A percentile compares a stretch with the other conserved stretches of the same genome.
Conservation (phyloP, 768 basidiomycete species). For the Suillus alpinus region DNA sequence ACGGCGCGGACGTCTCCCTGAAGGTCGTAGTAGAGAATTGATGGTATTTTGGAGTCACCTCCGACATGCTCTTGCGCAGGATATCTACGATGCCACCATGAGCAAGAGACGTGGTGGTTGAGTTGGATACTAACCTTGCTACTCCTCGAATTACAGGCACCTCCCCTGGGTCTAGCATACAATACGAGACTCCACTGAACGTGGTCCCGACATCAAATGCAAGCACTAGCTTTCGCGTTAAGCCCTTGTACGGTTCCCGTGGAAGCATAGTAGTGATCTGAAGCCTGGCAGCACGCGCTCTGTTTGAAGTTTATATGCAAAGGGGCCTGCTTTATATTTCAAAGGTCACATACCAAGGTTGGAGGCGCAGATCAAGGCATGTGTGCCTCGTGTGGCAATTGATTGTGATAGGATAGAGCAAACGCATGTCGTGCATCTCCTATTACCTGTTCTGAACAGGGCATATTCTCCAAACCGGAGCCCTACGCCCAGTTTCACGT, state of each 20-base stretch:
- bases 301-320: neutral
- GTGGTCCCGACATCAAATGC: slow-evolving; percentile 46
- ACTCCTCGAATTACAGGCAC: slow-evolving; percentile 28
- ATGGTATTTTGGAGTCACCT: slow-evolving; percentile 48
- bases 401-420: neutral
- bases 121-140: slow-evolving; percentile 18
- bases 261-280: slow-evolving; percentile 21
- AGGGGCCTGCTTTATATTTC: neutral
- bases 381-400: neutral
- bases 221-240: slow-evolving; percentile 38
- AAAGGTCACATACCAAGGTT: neutral
- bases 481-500: neutral
- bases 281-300: neutral
- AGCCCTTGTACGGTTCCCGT: slow-evolving; percentile 34
- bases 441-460: neutral
- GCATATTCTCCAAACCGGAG: neutral
- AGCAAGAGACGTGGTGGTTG: neutral
- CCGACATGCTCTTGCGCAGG: slow-evolving; percentile 46
- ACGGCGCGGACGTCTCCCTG: slow-evolving; percentile 38
- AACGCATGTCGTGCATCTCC: neutral
- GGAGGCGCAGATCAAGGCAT: neutral
- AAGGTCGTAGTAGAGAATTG: slow-evolving; percentile 45
- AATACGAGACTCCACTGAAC: slow-evolving; percentile 39
- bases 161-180: slow-evolving; percentile 34
- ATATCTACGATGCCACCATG: slow-evolving; percentile 29